Evolutionary conservation across 106 monocot species (phyloP).

Genomic region (Allium fistulosum): DNA sequence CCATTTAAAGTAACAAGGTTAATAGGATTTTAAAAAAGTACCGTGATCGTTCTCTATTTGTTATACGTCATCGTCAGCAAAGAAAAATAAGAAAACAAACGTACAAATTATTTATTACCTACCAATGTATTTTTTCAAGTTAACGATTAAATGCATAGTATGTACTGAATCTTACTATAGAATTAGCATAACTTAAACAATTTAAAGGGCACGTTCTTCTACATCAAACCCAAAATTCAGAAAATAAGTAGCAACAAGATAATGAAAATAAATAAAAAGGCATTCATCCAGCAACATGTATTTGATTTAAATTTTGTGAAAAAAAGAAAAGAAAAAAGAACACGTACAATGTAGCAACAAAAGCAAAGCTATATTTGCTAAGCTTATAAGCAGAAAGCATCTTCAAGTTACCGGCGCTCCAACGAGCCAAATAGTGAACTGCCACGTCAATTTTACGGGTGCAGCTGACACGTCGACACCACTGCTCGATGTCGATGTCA

Average conservation of each 20-base stretch:
- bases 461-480: slow-evolving; percentile 39
- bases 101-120: too few species aligned
- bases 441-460: slow-evolving; percentile 21
- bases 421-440: slow-evolving; percentile 18
- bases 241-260: not conserved
- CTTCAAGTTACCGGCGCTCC: slow-evolving; percentile 15
- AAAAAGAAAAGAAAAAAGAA: not conserved
- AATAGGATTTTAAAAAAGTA: too few species aligned
- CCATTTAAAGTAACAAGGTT: too few species aligned
- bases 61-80: too few species aligned
- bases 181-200: too few species aligned
- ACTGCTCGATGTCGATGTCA: slow-evolving; percentile 27
- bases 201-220: not conserved
- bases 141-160: too few species aligned
- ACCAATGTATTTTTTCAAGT: too few species aligned
- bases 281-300: too few species aligned
- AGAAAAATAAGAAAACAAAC: too few species aligned
- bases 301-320: not conserved
- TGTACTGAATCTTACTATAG: too few species aligned
- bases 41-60: too few species aligned
- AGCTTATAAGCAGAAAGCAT: slow-evolving; percentile 34
- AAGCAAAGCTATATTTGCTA: slow-evolving; percentile 23
- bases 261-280: not conserved
- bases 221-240: not conserved
- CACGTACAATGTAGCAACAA: not conserved